Conservation (phyloP, 2,329 filamentous ascomycete genomes). For the Aspergillus cejpii region DNA sequence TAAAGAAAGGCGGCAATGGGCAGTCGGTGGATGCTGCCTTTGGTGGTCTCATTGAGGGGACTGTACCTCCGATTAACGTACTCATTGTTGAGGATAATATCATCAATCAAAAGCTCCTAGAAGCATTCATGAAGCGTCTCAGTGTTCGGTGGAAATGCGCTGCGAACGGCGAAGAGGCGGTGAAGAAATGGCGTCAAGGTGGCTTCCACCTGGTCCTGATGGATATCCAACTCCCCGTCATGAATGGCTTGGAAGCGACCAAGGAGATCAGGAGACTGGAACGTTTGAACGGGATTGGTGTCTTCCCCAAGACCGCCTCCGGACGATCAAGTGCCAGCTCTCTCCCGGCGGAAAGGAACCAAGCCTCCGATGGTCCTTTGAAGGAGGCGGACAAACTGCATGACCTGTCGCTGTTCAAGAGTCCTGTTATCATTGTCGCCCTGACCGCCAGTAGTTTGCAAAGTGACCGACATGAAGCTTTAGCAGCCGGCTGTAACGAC, state of each 20-base stretch:
- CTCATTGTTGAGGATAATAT: constrained; percentile 98
- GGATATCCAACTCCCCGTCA: constrained; percentile 96
- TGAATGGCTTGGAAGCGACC: constrained; percentile 91
- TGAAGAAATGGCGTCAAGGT: constrained; percentile 84
- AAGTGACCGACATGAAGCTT: constrained; percentile 87
- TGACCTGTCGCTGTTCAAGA: constrained; percentile 66
- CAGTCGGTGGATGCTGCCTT: constrained; percentile 37
- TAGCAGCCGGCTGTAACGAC: constrained; percentile 95
- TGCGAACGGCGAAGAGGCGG: constrained; percentile 87
- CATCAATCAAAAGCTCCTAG: constrained; percentile 88
- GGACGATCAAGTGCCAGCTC: constrained; percentile 44
- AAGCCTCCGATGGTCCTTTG: constrained; percentile 20
- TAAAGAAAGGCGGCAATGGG: constrained; percentile 30
- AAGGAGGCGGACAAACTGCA: constrained; percentile 34
- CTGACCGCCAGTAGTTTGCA: constrained; percentile 90
- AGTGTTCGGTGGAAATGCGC: constrained; percentile 98
- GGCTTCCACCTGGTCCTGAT: constrained; percentile 95
- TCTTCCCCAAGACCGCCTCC: constrained; percentile 66
- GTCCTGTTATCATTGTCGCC: constrained; percentile 94
- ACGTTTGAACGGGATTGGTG: constrained; percentile 83
- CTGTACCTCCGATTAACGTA: constrained; percentile 91
- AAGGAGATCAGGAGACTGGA: constrained; percentile 89
- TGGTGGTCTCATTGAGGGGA: constrained; percentile 65
- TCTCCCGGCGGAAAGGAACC: constrained; percentile 16
- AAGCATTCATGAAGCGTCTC: constrained; percentile 90